Conservation (phyloP, 805 yeast species). For the Candida adriatica region DNA sequence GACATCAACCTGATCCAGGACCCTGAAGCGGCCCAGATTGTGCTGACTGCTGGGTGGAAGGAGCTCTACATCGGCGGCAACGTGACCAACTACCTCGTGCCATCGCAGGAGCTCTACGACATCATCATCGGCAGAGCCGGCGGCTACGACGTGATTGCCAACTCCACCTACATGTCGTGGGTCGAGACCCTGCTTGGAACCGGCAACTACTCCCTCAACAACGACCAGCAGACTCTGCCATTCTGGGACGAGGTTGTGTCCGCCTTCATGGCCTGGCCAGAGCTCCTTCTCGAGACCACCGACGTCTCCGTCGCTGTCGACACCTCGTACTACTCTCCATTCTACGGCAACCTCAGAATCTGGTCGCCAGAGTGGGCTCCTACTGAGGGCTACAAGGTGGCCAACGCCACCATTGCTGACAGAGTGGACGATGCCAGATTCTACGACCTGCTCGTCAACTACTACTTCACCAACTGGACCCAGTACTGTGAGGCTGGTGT, state of each 20-base stretch:
- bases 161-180: slow-evolving; percentile 25
- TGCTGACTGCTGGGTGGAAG: slow-evolving; percentile 34
- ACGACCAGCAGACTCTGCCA: slow-evolving; percentile 32
- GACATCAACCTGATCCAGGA: slow-evolving; percentile 38
- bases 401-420: slow-evolving; percentile 32
- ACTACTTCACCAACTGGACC: slow-evolving; percentile 32
- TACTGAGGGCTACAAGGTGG: slow-evolving; percentile 24
- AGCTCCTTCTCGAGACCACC: slow-evolving; percentile 25
- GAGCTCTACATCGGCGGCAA: slow-evolving; percentile 34
- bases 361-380: slow-evolving; percentile 35
- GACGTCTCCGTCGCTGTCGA: slow-evolving; percentile 31
- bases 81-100: slow-evolving; percentile 34
- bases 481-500: slow-evolving; percentile 26
- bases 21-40: slow-evolving; percentile 40
- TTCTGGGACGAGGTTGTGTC: slow-evolving; percentile 38
- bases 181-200: slow-evolving; percentile 27
- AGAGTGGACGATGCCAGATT: slow-evolving; percentile 26
- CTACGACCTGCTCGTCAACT: slow-evolving; percentile 27
- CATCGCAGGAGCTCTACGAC: slow-evolving; percentile 32
- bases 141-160: slow-evolving; percentile 23
- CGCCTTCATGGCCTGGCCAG: slow-evolving; percentile 32
- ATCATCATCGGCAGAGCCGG: slow-evolving; percentile 31
- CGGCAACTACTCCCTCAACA: slow-evolving; percentile 29
- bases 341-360: slow-evolving; percentile 34
- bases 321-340: slow-evolving; percentile 35